phyloP scores from a whole-genome alignment of 2,329 filamentous ascomycete genomes.

The Raffaelea arxii region DNA sequence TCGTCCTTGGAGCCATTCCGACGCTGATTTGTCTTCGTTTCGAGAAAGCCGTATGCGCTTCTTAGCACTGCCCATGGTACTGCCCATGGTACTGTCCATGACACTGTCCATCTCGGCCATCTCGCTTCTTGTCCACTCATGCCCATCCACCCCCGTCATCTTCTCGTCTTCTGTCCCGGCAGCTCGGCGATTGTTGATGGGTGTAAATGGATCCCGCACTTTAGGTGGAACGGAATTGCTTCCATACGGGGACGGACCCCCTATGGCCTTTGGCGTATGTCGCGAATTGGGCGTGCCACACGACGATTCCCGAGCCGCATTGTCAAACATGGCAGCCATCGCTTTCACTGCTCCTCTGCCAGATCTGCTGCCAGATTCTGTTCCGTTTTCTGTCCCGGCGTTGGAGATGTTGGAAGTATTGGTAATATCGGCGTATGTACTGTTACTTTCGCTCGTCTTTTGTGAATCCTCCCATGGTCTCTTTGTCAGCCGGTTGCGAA shows the following conservation, averaged over 20 bases:
- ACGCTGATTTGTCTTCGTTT: conserved; percentile 8
- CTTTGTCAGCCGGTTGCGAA: no score
- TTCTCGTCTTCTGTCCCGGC: neutral
- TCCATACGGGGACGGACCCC: conserved; percentile 17
- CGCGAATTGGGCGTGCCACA: neutral
- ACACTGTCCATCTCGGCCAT: neutral
- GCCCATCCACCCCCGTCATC: neutral
- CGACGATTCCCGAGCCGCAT: conserved; percentile 12
- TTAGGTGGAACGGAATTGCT: no score
- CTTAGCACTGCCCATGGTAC: conserved; percentile 1
- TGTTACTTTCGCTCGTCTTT: no score
- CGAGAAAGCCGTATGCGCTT: conserved; percentile 6
- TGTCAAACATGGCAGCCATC: conserved; percentile 44
- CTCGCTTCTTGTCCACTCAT: neutral
- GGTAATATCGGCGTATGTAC: no score
- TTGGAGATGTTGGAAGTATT: no score
- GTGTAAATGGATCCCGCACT: no score
- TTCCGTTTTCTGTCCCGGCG: no score
- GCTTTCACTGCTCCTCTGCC: conserved; percentile 28
- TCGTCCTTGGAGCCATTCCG: no score
- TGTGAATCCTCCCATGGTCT: no score
- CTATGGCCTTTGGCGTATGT: conserved; percentile 10
- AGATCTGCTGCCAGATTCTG: no score
- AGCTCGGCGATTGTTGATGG: no score
- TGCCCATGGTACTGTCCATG: no score